These are phyloP conservation scores for Gloeopeniophorella convolvens DNA, from an alignment of 768 basidiomycete species.

Conservation along the genomic window DNA sequence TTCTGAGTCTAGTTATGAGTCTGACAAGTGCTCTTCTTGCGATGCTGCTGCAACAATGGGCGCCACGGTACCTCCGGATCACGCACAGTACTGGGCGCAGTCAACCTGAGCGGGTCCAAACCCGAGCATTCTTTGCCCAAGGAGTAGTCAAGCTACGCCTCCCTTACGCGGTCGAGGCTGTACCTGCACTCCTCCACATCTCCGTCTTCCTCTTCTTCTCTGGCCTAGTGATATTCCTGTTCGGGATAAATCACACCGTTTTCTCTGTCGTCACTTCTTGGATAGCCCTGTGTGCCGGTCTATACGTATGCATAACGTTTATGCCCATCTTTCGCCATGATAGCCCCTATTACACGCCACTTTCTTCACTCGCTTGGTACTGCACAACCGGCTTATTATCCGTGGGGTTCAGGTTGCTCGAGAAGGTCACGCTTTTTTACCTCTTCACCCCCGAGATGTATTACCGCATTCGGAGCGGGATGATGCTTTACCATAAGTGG, in stretches of 20 bases:
- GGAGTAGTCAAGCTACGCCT: background rate
- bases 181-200: background rate
- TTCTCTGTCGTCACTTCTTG: background rate
- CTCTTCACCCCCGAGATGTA: background rate
- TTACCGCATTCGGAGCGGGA: background rate
- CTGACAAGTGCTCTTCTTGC: background rate
- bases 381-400: background rate
- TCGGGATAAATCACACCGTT: background rate
- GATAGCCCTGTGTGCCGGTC: background rate
- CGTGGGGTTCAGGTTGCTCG: too few species aligned
- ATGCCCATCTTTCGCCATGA: too few species aligned
- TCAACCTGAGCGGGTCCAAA: background rate
- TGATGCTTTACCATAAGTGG: background rate
- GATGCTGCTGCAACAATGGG: background rate
- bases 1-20: background rate
- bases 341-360: too few species aligned
- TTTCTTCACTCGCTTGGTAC: background rate
- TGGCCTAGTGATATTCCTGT: background rate
- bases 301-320: background rate
- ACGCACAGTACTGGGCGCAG: background rate
- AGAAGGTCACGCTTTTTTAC: too few species aligned
- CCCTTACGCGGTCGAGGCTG: background rate
- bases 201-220: constrained; percentile 5
- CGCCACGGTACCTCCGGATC: background rate
- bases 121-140: background rate